Evolutionary conservation across 1,284 basidiomycete species (phyloP).

Genomic region (Apiotrichum porosum): DNA sequence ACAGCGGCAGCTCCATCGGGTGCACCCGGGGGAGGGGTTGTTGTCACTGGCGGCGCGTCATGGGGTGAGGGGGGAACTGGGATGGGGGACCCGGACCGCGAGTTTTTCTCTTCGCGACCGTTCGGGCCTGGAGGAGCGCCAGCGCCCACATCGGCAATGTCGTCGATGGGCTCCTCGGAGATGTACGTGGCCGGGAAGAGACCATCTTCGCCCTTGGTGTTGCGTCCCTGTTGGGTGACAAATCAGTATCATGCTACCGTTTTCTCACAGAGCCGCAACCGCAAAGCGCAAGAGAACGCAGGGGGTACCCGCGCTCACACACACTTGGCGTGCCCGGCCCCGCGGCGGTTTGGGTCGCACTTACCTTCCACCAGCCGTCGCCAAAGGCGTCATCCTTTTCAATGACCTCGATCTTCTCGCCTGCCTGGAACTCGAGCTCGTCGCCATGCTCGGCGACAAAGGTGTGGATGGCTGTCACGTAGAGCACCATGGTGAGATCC

Average conservation of each 20-base stretch:
- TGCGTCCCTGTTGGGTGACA: conserved; percentile 66
- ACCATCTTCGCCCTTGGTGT: conserved; percentile 72
- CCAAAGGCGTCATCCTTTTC: conserved; percentile 91
- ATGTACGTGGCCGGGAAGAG: conserved; percentile 93
- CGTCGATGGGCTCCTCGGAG: conserved; percentile 51
- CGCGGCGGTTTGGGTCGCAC: too few relatives aligned
- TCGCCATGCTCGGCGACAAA: conserved; percentile 90
- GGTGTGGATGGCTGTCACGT: conserved; percentile 43
- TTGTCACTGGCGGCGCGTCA: neutral
- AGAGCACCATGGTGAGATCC: conserved; percentile 15
- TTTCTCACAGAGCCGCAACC: too few relatives aligned
- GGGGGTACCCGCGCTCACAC: too few relatives aligned
- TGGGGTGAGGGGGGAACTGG: conserved; percentile 3
- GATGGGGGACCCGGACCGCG: conserved; percentile 1
- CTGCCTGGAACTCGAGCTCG: conserved; percentile 80
- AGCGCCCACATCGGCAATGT: conserved; percentile 2
- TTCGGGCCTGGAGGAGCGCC: neutral
- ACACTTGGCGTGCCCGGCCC: too few relatives aligned
- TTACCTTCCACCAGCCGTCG: conserved; percentile 98
- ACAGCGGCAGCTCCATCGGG: neutral
- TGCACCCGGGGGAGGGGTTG: neutral
- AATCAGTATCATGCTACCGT: conserved; percentile 3
- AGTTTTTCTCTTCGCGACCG: neutral
- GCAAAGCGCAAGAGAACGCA: neutral
- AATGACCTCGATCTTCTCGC: conserved; percentile 80